Conservation (phyloP, 257 asterid genomes). For the Plantago elongata region DNA sequence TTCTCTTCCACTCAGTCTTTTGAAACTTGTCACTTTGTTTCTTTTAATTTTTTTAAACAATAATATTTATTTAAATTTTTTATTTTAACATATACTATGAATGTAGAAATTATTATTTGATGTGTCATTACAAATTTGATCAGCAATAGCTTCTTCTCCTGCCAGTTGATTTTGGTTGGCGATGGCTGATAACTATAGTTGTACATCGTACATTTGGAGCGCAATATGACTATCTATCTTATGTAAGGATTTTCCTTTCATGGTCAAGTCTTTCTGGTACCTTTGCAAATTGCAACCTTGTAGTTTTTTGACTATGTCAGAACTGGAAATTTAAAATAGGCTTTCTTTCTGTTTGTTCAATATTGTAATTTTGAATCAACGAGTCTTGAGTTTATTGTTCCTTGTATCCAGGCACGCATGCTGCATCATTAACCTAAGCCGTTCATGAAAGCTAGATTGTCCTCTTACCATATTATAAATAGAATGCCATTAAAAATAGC, state of each 20-base stretch:
- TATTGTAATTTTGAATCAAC: no score
- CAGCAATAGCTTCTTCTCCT: conserved; percentile 14
- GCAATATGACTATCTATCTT: conserved; percentile 11
- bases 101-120: conserved; percentile 9
- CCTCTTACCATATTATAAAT: background rate
- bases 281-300: conserved; percentile 1
- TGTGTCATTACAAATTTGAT: conserved; percentile 6
- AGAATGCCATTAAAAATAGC: background rate
- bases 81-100: conserved; percentile 16
- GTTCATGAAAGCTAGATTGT: background rate
- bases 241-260: conserved; percentile 12
- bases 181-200: conserved; percentile 13
- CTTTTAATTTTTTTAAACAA: no score
- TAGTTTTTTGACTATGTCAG: background rate
- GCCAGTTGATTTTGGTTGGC: conserved; percentile 14
- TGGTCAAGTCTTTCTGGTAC: conserved; percentile 4
- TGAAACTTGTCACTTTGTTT: no score
- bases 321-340: background rate
- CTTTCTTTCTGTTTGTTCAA: background rate
- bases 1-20: conserved; percentile 15
- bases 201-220: conserved; percentile 6
- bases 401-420: no score
- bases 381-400: no score
- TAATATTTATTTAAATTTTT: background rate
- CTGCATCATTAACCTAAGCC: no score